Base-by-base conservation (phyloP, 2,329 filamentous ascomycete species). In the Aspergillus ochraceoroseus region DNA sequence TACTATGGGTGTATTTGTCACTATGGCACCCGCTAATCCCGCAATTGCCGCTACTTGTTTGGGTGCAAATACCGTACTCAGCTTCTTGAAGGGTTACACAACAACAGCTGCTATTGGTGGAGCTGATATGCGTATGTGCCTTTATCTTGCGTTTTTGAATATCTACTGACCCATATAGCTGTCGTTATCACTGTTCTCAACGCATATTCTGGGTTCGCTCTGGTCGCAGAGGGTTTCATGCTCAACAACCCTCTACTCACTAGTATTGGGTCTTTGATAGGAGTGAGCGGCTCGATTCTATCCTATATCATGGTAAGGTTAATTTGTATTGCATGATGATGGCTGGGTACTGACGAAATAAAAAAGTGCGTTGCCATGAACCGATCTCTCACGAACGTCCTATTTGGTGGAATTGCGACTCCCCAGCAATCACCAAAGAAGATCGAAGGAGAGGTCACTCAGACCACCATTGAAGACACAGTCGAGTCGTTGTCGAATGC, bases 211-310 rank as follows among this genome's bases (percentile, higher is more conserved):
- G 88, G 88, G 8, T 95, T 94, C 43, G 88, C 88, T 0, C 74
- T 95, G 2, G 87, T 95, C 0, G 87, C 88, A 0, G 87, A 95
- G 64, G 88, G 88, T 0, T 83, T 94, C 61, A 95, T 95, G 88
- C 72, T 95, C 9, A 82, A 92, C 52, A 94, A 94, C 44, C 80
- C 87, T 0, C 73, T 95, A 1, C 72, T 95, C 1, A 94, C 87
- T 0, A 88, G 84, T 0, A 83, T 94, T 2, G 87, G 88, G 2
- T 86, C 87, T 0, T 71, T 95, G 2, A 95, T 95, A 29, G 88
- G 88, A 30, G 86, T 92, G 1, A 89, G 83, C 8, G 88, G 88
- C 39, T 92, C 85, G 0, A 94, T 94, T 47, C 76, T 95, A 4
- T 92, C 86, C 0, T 90, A 90, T 63, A 85, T 92, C 52, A 79